Percentiles rank a stretch among this genome's conserved stretches.
Conservation (phyloP, 140 eudicot species). For the Ambrosia hybrid region DNA sequence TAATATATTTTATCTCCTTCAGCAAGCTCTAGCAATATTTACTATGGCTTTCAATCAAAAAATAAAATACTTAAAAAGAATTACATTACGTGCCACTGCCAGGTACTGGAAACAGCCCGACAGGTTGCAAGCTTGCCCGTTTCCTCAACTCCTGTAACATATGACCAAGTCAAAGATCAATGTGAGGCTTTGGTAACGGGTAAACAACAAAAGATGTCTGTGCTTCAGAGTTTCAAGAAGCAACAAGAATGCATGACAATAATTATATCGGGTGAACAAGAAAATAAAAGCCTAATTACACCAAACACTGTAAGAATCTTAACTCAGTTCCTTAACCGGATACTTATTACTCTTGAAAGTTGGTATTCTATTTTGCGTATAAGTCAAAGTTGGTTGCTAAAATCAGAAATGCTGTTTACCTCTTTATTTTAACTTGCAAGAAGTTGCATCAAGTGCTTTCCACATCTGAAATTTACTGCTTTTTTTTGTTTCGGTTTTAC, state of each 20-base stretch:
- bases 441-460: no score
- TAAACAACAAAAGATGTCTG: conserved; percentile 70
- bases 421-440: no score
- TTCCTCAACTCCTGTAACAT: conserved; percentile 49
- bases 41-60: neutral
- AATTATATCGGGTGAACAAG: conserved; percentile 36
- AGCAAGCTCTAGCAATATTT: neutral
- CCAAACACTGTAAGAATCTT: conserved; percentile 40
- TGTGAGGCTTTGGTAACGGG: conserved; percentile 78
- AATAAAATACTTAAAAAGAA: neutral
- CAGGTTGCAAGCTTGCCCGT: conserved; percentile 58
- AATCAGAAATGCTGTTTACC: no score
- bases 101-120: conserved; percentile 73
- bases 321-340: neutral
- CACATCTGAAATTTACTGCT: no score
- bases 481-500: no score
- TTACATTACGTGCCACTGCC: neutral
- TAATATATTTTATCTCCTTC: no score
- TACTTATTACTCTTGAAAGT: neutral
- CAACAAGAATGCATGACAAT: conserved; percentile 51
- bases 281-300: conserved; percentile 14
- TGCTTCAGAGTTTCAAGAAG: conserved; percentile 60
- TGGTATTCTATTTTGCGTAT: no score
- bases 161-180: conserved; percentile 69
- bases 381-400: no score